A percentile compares a stretch with the other conserved stretches of the same genome.
Evolutionary conservation across 305 asterid species (phyloP).

Genomic region (Fraxinus sp.): DNA sequence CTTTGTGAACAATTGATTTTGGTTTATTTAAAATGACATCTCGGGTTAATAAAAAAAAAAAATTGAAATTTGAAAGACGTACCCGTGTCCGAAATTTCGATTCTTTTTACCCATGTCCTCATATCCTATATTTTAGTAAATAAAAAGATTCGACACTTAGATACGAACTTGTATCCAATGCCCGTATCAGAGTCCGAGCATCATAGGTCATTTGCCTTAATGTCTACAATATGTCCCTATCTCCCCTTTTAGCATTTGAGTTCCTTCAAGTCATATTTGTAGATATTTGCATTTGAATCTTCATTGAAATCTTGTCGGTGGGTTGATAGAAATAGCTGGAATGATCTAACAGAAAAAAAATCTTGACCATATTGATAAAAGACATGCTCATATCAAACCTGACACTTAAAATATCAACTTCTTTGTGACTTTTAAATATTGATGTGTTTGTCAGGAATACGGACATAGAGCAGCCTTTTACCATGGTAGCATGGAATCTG

Average conservation of each 20-base stretch:
- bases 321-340: not conserved
- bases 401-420: not conserved
- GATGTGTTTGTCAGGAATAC: conserved; percentile 53
- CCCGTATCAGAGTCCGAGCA: no score
- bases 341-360: not conserved
- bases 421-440: conserved; percentile 26
- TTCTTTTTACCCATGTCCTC: no score
- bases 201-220: not conserved
- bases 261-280: not conserved
- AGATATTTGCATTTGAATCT: not conserved
- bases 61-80: no score
- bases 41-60: no score
- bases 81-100: no score
- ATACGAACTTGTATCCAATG: no score
- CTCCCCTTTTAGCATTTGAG: conserved; percentile 4
- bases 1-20: no score
- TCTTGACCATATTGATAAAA: not conserved
- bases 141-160: no score
- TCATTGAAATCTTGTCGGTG: not conserved
- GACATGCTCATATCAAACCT: not conserved
- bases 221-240: not conserved
- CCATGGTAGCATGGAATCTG: conserved; percentile 89
- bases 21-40: no score
- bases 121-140: no score
- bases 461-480: conserved; percentile 90